These are phyloP conservation scores for Dinochytrium kinnereticum DNA, from an alignment of 371 early-diverging fungal species.

Conservation along the genomic window DNA sequence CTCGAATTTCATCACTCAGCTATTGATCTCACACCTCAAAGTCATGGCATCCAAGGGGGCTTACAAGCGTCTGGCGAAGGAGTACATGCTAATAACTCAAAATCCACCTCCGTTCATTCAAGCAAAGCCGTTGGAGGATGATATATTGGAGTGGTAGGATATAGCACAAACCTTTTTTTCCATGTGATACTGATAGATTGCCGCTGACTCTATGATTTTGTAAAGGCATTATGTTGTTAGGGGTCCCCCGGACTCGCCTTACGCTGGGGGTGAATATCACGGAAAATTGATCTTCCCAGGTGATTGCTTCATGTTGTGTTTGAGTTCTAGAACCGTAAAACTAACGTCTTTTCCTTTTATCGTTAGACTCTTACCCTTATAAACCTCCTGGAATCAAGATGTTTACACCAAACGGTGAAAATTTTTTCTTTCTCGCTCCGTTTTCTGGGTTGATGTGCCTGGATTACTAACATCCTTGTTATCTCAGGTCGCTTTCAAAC, in stretches of 20 bases:
- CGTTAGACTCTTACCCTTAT: constrained; percentile 86
- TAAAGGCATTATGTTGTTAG: constrained; percentile 90
- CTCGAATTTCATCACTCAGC: too few relatives aligned
- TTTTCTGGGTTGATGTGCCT: too few relatives aligned
- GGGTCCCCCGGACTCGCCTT: constrained; percentile 94
- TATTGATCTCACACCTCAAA: too few relatives aligned
- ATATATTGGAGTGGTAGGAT: constrained; percentile 95
- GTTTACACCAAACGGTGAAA: constrained; percentile 89
- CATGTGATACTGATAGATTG: not conserved
- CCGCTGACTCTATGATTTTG: not conserved
- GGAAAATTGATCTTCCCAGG: constrained; percentile 88
- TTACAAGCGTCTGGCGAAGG: constrained; percentile 86
- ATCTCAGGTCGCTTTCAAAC: constrained; percentile 82
- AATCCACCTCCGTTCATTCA: constrained; percentile 65
- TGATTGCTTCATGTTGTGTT: not conserved
- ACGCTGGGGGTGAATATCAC: constrained; percentile 93
- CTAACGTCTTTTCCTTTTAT: not conserved
- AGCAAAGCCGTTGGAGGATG: constrained; percentile 90
- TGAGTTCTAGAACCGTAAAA: too few relatives aligned
- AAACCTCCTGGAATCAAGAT: constrained; percentile 95
- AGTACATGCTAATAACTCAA: constrained; percentile 81
- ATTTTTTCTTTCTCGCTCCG: too few relatives aligned
- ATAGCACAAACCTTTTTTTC: constrained; percentile 1
- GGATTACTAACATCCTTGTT: too few relatives aligned
- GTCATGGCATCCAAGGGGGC: constrained; percentile 92